Evolutionary conservation across 495 filamentous ascomycete genomes (phyloP), one percentile per base, ranked within the genome.

Genomic region (Hypoxylon perforatum): DNA sequence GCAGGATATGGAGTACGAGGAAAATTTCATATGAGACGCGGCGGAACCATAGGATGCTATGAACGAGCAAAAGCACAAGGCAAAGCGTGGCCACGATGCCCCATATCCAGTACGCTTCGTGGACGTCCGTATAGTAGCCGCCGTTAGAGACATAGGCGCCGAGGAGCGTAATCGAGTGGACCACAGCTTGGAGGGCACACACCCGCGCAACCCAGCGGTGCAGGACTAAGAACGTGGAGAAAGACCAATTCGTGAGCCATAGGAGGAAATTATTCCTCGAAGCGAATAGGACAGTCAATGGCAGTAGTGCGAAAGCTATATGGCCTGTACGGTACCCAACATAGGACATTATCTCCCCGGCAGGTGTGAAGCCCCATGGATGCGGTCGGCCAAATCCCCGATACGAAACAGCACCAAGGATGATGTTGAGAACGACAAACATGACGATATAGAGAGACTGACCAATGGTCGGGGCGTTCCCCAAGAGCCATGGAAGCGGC

Each of bases 141-240:
- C 71, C 76, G n/a, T 30, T 68, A 4, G 59, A 17, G 12, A 35
- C 14, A 42, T 74, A 76, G 6, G 30, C 4, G 65, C 36, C 1
- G 77, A 66, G 17, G 7, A 54, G 54, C 5, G 46, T 42, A n/a
- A 73, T 50, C 3, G 74, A 76, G 49, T 84, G 81, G 4, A 79
- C 22, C 33, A 77, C 18, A 9, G 73, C 76, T 36, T 82, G 73
- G 7, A 82, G 1, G 5, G 72, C 57, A 45, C 66, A 76, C 17
- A 85, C 47, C 10, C 73, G 63, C 10, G 79, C 82, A 3, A 82
- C 69, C 80, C 80, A 85, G n/a, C 80, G 80, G 57, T 85, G 82
- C 0, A 83, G 63, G 0, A 84, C 58, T 6, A 82, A 12, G n/a
- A n/a, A n/a, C n/a, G n/a, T 85, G 10, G 72, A 70, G 50, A 82